Conservation (phyloP, 257 asterid species). For the Lycium ferocissimum region DNA sequence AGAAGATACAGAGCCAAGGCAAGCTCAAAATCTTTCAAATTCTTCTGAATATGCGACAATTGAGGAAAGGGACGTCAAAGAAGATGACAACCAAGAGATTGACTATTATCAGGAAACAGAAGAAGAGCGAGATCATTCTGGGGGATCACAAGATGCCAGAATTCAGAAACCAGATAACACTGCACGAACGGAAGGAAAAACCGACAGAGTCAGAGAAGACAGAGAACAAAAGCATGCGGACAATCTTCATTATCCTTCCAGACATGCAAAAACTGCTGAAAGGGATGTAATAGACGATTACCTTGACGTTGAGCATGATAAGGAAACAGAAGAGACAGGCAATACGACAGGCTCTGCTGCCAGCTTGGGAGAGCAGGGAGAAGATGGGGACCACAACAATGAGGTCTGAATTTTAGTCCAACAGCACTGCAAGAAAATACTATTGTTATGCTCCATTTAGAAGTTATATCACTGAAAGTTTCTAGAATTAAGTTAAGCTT, state of each 20-base stretch:
- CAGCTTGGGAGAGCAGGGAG: conserved; percentile 33
- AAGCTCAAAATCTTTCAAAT: conserved; percentile 22
- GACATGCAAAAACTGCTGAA: conserved; percentile 30
- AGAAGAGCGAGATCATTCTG: conserved; percentile 21
- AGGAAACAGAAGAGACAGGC: conserved; percentile 40
- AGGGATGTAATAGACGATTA: conserved; percentile 32
- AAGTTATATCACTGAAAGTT: not conserved
- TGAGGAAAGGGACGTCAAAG: conserved; percentile 32
- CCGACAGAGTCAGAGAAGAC: not conserved
- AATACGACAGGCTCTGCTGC: conserved; percentile 31
- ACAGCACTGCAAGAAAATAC: not conserved
- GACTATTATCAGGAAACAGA: conserved; percentile 37
- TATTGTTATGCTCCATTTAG: not conserved
- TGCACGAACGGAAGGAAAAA: not conserved
- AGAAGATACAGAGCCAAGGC: conserved; percentile 10
- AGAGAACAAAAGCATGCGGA: not conserved
- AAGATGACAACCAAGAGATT: conserved; percentile 29
- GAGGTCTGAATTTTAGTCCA: conserved; percentile 47
- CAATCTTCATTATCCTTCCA: conserved; percentile 16
- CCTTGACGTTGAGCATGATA: conserved; percentile 34
- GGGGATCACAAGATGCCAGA: conserved; percentile 21
- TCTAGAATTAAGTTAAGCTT: conserved; percentile 8
- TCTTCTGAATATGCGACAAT: conserved; percentile 29
- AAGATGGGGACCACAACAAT: conserved; percentile 31
- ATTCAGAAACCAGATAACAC: conserved; percentile 27